phyloP scores from a whole-genome alignment of 139 green algal genomes.

The Tetraselmis chui region DNA sequence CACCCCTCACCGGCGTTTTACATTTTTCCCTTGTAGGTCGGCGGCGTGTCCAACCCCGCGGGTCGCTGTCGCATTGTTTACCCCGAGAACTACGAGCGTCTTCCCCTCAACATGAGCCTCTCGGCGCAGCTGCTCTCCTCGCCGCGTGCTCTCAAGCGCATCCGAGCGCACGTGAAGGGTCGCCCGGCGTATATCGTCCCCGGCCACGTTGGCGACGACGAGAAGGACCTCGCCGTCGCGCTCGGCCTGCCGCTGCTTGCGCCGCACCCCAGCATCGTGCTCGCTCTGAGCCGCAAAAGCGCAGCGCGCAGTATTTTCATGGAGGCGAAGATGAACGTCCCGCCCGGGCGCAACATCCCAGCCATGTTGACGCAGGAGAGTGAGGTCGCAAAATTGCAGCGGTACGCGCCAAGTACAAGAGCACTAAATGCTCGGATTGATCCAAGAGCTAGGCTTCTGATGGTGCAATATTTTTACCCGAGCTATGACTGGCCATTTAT shows the following conservation, averaged over 20 bases:
- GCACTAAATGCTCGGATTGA: too few species aligned
- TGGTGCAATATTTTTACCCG: too few species aligned
- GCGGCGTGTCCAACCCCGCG: conserved; percentile 24
- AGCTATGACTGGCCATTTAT: too few species aligned
- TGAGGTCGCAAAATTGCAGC: conserved; percentile 10
- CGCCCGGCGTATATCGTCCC: conserved; percentile 52
- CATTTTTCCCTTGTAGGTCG: too few species aligned
- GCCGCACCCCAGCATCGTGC: conserved; percentile 21
- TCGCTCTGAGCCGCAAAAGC: conserved; percentile 32
- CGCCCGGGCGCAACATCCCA: conserved; percentile 19
- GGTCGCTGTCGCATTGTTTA: conserved; percentile 28
- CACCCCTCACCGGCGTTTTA: too few species aligned
- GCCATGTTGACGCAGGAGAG: background rate
- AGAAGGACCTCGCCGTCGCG: conserved; percentile 37
- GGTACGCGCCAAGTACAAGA: too few species aligned
- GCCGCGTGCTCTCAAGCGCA: conserved; percentile 38
- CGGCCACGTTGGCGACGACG: conserved; percentile 36
- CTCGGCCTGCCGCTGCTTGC: conserved; percentile 48
- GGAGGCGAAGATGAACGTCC: conserved; percentile 28
- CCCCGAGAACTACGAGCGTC: conserved; percentile 44
- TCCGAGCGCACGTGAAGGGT: conserved; percentile 27
- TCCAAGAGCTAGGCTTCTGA: too few species aligned
- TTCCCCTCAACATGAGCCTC: conserved; percentile 45
- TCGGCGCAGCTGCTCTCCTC: conserved; percentile 38
- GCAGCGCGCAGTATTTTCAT: conserved; percentile 30